A percentile compares a stretch with the other conserved stretches of the same genome.
These are phyloP conservation scores for Perkinsus chesapeaki DNA, from an alignment of 169 alveolate species.

Conservation along the genomic window DNA sequence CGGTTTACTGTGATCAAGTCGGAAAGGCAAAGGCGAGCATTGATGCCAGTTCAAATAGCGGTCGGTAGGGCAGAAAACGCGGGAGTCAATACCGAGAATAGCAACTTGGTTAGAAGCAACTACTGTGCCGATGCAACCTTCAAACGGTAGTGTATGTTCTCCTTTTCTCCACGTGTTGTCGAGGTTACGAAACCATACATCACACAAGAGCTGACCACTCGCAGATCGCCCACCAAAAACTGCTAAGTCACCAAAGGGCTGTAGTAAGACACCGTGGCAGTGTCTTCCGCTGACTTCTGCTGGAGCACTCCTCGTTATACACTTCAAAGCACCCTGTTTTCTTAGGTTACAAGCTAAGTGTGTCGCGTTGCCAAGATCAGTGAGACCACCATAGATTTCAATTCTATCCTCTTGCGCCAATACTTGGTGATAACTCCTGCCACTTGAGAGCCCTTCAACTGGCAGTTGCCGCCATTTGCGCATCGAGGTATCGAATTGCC, in stretches of 20 bases:
- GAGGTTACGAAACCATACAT: background rate
- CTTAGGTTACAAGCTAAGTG: background rate
- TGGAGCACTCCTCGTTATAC: background rate
- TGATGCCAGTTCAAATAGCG: background rate
- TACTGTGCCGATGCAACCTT: background rate
- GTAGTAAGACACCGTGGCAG: background rate
- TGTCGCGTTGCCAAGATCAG: background rate
- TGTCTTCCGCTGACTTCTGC: background rate
- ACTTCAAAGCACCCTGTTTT: background rate
- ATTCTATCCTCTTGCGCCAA: background rate
- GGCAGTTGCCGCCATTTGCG: background rate
- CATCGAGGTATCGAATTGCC: background rate
- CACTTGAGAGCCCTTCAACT: background rate
- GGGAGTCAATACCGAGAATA: background rate
- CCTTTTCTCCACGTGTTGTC: background rate
- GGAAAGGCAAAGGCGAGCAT: background rate
- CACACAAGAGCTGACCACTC: background rate
- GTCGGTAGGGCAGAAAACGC: background rate
- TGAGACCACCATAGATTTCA: background rate
- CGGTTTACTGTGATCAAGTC: background rate
- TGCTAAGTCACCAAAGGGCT: background rate
- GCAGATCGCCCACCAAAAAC: background rate
- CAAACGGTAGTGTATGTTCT: background rate
- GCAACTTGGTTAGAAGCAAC: background rate
- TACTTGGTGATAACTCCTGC: background rate